These are phyloP conservation scores for Verruconis gallopava DNA, from an alignment of 2,329 filamentous ascomycete species.

Conservation along the genomic window DNA sequence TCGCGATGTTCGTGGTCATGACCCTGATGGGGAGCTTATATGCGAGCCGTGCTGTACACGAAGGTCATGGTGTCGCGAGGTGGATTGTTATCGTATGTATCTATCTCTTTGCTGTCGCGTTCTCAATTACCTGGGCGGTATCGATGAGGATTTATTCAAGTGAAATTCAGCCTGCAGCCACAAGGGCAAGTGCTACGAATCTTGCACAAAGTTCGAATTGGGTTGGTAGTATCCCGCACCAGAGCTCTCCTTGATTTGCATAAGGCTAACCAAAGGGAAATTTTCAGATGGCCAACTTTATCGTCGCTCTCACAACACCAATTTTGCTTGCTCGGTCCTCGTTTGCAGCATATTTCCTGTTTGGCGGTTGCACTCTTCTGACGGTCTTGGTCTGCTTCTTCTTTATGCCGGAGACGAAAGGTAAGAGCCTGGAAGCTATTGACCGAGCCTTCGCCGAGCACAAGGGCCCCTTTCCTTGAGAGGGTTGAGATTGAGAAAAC, in stretches of 20 bases:
- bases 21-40: conserved; percentile 42
- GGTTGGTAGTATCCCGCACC: conserved; percentile 18
- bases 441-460: conserved; percentile 29
- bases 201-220: conserved; percentile 43
- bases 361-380: conserved; percentile 18
- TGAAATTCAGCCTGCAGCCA: conserved; percentile 45
- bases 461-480: neutral
- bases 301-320: conserved; percentile 31
- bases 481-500: conserved; percentile 1
- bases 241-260: neutral
- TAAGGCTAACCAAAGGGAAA: conserved; percentile 12
- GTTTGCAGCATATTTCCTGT: conserved; percentile 22
- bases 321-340: conserved; percentile 34
- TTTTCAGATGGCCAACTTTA: conserved; percentile 18
- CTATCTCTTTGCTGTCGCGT: conserved; percentile 37
- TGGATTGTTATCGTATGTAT: conserved; percentile 41
- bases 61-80: conserved; percentile 24
- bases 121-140: conserved; percentile 40
- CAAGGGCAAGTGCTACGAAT: conserved; percentile 41
- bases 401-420: conserved; percentile 40
- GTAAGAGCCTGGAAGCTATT: conserved; percentile 36
- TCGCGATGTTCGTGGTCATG: conserved; percentile 38
- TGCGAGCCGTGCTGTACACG: conserved; percentile 31
- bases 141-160: conserved; percentile 42
- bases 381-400: conserved; percentile 18